These are phyloP conservation scores for Eucalyptus tenuipes DNA, from an alignment of 345 rosid genomes.

Conservation along the genomic window DNA sequence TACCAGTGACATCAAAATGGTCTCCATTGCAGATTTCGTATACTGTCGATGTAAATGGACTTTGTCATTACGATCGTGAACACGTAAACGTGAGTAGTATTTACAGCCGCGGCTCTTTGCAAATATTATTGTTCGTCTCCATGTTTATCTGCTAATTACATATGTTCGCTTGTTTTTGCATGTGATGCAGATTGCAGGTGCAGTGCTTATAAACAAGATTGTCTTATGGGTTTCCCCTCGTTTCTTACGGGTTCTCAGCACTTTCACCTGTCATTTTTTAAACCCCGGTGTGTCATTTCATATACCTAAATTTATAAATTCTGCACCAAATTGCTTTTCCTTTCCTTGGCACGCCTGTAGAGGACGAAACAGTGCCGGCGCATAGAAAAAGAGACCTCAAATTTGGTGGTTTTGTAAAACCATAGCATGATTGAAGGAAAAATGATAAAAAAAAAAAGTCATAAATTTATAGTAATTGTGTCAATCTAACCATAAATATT, in stretches of 20 bases:
- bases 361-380: not conserved
- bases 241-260: not conserved
- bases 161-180: not conserved
- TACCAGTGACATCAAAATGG: not conserved
- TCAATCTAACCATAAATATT: fast-evolving
- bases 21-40: not conserved
- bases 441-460: no score
- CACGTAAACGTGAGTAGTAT: not conserved
- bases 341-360: not conserved
- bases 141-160: not conserved
- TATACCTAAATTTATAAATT: not conserved
- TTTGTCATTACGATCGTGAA: not conserved
- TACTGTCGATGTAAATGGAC: not conserved
- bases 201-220: not conserved
- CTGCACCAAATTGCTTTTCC: not conserved
- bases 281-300: fast-evolving
- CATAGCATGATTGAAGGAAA: not conserved
- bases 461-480: fast-evolving
- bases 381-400: not conserved
- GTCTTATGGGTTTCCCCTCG: not conserved
- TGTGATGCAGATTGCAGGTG: not conserved
- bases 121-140: not conserved
- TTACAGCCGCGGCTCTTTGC: not conserved
- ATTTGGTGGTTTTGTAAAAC: not conserved
- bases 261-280: not conserved